Evolutionary conservation across 2,329 filamentous ascomycete genomes (phyloP).

Genomic region (Akanthomyces lecanii): DNA sequence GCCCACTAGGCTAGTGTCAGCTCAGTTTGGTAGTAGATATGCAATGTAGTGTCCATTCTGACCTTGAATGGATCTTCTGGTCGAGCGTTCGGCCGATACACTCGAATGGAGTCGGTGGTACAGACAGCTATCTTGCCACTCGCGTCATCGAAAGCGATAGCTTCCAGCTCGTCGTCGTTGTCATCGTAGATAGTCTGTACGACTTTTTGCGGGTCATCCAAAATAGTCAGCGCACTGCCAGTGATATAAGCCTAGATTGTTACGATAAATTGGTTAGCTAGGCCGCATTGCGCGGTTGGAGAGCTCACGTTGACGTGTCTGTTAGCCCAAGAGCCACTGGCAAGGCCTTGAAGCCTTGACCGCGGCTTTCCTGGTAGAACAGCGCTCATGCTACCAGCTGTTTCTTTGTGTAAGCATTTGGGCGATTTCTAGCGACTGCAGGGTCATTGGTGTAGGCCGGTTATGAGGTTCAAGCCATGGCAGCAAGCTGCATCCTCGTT

Average conservation of each 20-base stretch:
- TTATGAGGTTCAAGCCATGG: neutral
- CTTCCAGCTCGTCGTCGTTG: constrained; percentile 63
- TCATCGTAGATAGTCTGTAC: constrained; percentile 91
- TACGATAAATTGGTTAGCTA: constrained; percentile 9
- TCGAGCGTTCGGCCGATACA: constrained; percentile 73
- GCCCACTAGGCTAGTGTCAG: constrained; percentile 47
- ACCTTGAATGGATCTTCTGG: constrained; percentile 73
- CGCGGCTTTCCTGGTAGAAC: constrained; percentile 76
- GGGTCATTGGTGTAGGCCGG: neutral
- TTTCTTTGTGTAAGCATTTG: constrained; percentile 8
- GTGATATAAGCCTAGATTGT: constrained; percentile 73
- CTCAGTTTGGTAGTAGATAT: constrained; percentile 21
- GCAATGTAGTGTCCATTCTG: constrained; percentile 23
- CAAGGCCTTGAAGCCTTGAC: constrained; percentile 72
- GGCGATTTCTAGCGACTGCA: neutral
- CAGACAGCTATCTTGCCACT: constrained; percentile 82
- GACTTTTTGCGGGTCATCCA: constrained; percentile 68
- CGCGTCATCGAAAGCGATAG: constrained; percentile 74
- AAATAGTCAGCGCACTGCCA: constrained; percentile 80
- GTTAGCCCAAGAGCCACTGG: constrained; percentile 68
- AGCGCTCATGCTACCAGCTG: constrained; percentile 61
- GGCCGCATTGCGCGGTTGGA: constrained; percentile 16
- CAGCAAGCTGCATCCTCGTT: neutral
- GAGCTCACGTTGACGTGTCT: constrained; percentile 65
- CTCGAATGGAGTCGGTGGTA: constrained; percentile 60